Base-by-base conservation (phyloP, 163 green algal genomes). In the Scenedesmus sp. region DNA sequence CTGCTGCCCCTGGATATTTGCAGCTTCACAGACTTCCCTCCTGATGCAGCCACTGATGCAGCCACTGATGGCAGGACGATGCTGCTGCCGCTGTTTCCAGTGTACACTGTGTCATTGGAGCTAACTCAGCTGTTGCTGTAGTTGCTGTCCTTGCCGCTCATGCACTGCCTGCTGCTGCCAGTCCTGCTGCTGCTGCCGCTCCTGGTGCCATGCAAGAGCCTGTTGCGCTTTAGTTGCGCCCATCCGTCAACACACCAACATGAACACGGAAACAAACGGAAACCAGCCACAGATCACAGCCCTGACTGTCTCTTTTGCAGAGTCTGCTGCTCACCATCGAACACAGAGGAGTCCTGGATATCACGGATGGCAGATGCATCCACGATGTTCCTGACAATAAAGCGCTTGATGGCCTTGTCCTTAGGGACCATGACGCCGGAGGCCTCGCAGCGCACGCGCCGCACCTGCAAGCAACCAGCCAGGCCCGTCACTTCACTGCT, bases 341-440 rank as follows among this genome's bases (percentile, higher is more conserved):
- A 96, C 84, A 98, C 95, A 88, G 96, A 99, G 26, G 97, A 94
- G 90, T 99, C 98, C 95, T 99, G 97, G 86, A 99, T 97, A 95
- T 99, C 98, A 87, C 98, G 97, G 91, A 99, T 97, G 64, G 98
- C 98, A 26, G 97, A 99, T 60, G 98, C 97, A 92, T 99, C 98
- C 91, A 99, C 98, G 81, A 99, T 99, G 94, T 99, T 99, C 9
- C 98, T 91, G 88, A 99, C 98, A 76, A 99, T 97, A 94, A 99
- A 99, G 84, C 98, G 96, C 98, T 99, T 99, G 95, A 99, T 98
- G 52, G 98, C 98, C 95, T 99, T 99, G 94, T 99, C 98, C 94
- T 99, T 99, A 77, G 97, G 96, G 73, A 99, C 97, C 94, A 99
- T 96, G 62, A 98, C 97, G 84, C 96, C 97, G 55, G 95, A 98